Percentiles rank a stretch among this genome's conserved stretches.
These are phyloP conservation scores for Jaapia argillacea DNA, from an alignment of 768 basidiomycete species.

Conservation along the genomic window DNA sequence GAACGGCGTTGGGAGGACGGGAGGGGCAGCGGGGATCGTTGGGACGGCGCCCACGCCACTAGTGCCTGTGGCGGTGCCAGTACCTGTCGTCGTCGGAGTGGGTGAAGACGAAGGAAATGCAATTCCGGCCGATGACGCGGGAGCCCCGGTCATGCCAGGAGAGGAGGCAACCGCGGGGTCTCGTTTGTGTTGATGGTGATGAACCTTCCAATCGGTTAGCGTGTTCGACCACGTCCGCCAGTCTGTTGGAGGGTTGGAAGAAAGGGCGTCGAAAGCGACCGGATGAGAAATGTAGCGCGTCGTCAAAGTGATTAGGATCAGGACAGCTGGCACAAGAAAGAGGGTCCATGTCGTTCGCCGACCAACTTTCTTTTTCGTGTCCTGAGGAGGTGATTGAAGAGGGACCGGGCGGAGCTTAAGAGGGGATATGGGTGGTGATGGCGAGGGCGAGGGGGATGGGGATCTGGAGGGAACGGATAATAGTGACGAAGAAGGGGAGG, in stretches of 20 bases:
- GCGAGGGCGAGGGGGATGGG: not conserved
- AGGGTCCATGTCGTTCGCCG: constrained; percentile 40
- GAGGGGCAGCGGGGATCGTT: constrained; percentile 37
- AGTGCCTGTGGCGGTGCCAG: constrained; percentile 3
- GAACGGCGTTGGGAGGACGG: constrained; percentile 63
- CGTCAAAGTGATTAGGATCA: constrained; percentile 43
- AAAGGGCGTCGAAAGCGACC: constrained; percentile 31
- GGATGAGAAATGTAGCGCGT: constrained; percentile 43
- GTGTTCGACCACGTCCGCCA: constrained; percentile 16
- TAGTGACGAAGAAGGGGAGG: not conserved
- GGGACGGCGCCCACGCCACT: constrained; percentile 21
- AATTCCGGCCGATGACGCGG: constrained; percentile 3
- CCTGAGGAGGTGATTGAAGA: not conserved
- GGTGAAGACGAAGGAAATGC: constrained; percentile 7
- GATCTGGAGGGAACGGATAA: constrained; percentile 1
- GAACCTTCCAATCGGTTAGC: not conserved
- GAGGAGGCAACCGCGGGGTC: constrained; percentile 9
- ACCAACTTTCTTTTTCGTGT: constrained; percentile 31
- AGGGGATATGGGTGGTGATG: constrained; percentile 7
- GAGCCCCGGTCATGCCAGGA: constrained; percentile 4
- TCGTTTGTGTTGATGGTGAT: constrained; percentile 3
- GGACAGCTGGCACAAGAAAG: constrained; percentile 42
- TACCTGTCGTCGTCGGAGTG: not conserved
- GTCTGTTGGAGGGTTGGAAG: constrained; percentile 15
- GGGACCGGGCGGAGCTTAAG: constrained; percentile 2